Conservation (phyloP, 2,329 filamentous ascomycete species). For the Elsinoe batatas region DNA sequence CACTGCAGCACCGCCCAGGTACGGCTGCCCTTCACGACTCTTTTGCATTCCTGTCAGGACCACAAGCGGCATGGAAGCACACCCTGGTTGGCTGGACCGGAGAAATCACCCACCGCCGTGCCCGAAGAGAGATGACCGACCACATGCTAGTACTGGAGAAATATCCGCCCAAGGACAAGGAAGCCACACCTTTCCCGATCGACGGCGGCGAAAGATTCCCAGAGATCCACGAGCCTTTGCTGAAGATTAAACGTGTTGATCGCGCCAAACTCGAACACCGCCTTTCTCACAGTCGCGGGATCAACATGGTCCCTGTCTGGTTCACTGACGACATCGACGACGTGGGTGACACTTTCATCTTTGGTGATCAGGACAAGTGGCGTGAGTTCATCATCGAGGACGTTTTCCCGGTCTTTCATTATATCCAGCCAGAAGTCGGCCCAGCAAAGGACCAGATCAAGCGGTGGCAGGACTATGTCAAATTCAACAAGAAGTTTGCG, state of each 20-base stretch:
- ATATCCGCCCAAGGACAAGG: slow-evolving; percentile 51
- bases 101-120: slow-evolving; percentile 41
- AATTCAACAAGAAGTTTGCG: slow-evolving; percentile 86
- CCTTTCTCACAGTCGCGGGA: slow-evolving; percentile 61
- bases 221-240: slow-evolving; percentile 41
- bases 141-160: slow-evolving; percentile 34
- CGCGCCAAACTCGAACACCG: slow-evolving; percentile 64
- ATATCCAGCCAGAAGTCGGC: slow-evolving; percentile 85
- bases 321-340: slow-evolving; percentile 66
- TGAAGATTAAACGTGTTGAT: slow-evolving; percentile 62
- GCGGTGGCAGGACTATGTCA: slow-evolving; percentile 87
- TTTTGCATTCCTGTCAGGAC: slow-evolving; percentile 77
- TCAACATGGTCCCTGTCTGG: slow-evolving; percentile 82
- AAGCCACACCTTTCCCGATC: slow-evolving; percentile 70
- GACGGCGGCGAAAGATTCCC: slow-evolving; percentile 35
- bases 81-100: slow-evolving; percentile 92
- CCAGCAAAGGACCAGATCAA: slow-evolving; percentile 72
- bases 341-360: slow-evolving; percentile 51
- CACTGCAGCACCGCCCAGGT: slow-evolving; percentile 66
- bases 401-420: slow-evolving; percentile 87
- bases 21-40: slow-evolving; percentile 90
- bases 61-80: slow-evolving; percentile 78
- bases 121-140: slow-evolving; percentile 30
- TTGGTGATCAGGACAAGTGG: slow-evolving; percentile 81
- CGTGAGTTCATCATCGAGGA: slow-evolving; percentile 83